Evolutionary conservation across 2,329 filamentous ascomycete species (phyloP), one percentile per base, ranked within the genome.

Genomic region (Colletotrichum cuscutae): DNA sequence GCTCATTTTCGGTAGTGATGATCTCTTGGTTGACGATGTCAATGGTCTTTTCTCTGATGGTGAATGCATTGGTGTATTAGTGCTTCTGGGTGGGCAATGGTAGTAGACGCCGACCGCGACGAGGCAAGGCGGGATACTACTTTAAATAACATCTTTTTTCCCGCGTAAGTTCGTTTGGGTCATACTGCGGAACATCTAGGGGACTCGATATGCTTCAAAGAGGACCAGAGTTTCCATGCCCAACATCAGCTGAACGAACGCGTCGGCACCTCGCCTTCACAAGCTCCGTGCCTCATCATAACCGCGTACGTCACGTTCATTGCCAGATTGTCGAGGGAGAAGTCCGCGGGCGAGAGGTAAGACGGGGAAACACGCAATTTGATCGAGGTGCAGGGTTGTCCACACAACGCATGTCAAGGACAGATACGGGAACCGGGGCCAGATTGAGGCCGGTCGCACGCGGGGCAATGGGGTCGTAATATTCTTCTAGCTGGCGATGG

Each of bases 191-290:
- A 64, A 30, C 61, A 30, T 56, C 28, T 7, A 42, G 22, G 58
- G 37, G 24, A 49, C 46, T 24, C 59, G 46, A 69, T 60, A 69
- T 59, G 65, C 65, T 69, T 72, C 60, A 32, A n/a, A 22, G 26
- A 28, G 42, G 60, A n/a, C 11, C 58, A 69, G 54, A 64, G 65
- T 69, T 72, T 64, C 70, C 59, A 69, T 69, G 37, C 42, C 30
- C 65, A n/a, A 72, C 70, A 69, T 72, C 70, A 72, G 70, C 65
- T 69, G 59, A 32, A 63, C 32, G 53, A 69, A 54, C 46, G 42
- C 49, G 54, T 65, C 42, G 65, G 49, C 56, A 30, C 52, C n/a
- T 58, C 65, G 65, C 65, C 65, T 26, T 68, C 42, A 63, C 65
- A 59, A 64, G 69, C 69, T 59, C 53, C 53, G 52, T 56, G 65